Percentiles rank a stretch among this genome's conserved stretches.
phyloP scores from a whole-genome alignment of 495 filamentous ascomycete genomes.

The Parathielavia appendiculata region DNA sequence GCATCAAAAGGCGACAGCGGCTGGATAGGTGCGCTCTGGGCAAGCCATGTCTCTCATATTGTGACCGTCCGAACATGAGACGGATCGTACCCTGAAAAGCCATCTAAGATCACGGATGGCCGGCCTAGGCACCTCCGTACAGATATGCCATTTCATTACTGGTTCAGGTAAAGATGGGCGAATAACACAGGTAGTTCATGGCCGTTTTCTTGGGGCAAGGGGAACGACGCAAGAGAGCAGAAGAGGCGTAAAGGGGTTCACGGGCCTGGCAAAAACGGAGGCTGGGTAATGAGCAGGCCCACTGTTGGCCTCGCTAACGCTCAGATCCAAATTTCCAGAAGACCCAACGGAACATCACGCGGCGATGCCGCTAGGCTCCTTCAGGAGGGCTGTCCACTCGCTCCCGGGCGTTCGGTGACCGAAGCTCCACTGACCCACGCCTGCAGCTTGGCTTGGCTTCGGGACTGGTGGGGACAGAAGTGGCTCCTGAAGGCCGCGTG shows the following conservation, averaged over 20 bases:
- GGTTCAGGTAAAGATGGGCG: constrained; percentile 12
- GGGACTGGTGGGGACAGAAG: background rate
- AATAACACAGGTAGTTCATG: background rate
- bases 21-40: background rate
- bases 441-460: background rate
- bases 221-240: background rate
- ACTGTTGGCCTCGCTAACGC: constrained; percentile 12
- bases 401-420: constrained; percentile 9
- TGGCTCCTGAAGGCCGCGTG: background rate
- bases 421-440: constrained; percentile 8
- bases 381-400: constrained; percentile 4
- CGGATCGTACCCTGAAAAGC: constrained; percentile 6
- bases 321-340: constrained; percentile 27
- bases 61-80: constrained; percentile 8
- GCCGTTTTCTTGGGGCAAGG: background rate
- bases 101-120: constrained; percentile 16
- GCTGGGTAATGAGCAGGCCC: constrained; percentile 9
- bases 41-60: constrained; percentile 14
- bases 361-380: constrained; percentile 21
- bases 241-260: too few relatives aligned
- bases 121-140: background rate
- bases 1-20: background rate
- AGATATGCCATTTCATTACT: background rate
- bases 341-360: constrained; percentile 14
- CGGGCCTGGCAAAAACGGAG: constrained; percentile 10